Evolutionary conservation across 768 basidiomycete species (phyloP), one percentile per base, ranked within the genome.

Genomic region (Sarcomyxa edulis): DNA sequence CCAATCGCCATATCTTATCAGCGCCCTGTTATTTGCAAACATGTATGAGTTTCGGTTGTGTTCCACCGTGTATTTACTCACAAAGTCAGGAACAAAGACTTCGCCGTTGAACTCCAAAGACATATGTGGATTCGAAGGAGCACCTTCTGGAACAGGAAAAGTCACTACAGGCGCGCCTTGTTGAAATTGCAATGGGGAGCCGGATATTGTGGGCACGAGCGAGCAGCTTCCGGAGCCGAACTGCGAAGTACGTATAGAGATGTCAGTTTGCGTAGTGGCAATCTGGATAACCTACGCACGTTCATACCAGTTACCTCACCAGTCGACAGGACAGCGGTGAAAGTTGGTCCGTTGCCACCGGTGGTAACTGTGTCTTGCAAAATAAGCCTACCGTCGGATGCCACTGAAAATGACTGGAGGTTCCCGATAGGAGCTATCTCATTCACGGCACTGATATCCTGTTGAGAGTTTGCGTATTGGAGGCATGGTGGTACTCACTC

Each of bases 1-100:
- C 66, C 1, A 83, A 66, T 26, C 81, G 64, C 79, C 81, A 84
- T 34, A 82, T 68, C 48, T 68, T 80, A 56, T 82, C 80, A 2
- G 60, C 72, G 19, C 79, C 79, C 77, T 79, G 43, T 22, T 14
- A 44, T 8, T 8, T 14, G 11, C 15, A 19, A 15, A 4, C 6
- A 7, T 10, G 32, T 21, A 21, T 22, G 8, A 29, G 14, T 23
- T 18, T 21, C n/a, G 36, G 20, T 23, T 4, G 16, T 19, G 32
- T 32, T 10, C 28, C 19, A 7, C 19, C 15, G 18, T 22, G 11
- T 27, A 9, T 20, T 12, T 22, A 50, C 66, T 37, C 38, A 76
- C 78, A 42, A 82, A 62, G 55, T 81, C 81, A 8, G 80, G 69
- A 10, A 82, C 63, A 45, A 84, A 66, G 12, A 82, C 54, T 46